Evolutionary conservation across 1,139 yeast species (phyloP).

Genomic region (Yamadazyma aaseri): DNA sequence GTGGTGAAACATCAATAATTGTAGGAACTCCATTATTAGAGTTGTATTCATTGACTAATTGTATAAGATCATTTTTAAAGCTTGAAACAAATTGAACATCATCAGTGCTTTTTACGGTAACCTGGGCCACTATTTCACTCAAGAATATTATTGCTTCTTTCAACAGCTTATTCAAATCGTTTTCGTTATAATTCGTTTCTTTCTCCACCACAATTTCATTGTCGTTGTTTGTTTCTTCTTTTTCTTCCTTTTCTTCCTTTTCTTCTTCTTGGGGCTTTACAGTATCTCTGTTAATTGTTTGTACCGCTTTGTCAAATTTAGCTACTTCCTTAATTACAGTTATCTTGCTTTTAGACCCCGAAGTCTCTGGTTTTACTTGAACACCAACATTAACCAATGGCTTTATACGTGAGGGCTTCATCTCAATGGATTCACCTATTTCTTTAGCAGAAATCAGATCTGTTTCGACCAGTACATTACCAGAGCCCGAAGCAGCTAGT

Average conservation of each 20-base stretch:
- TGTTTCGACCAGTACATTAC: too few relatives aligned
- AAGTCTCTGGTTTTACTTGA: constrained; percentile 10
- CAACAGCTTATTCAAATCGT: constrained; percentile 10
- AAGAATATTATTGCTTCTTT: constrained; percentile 9
- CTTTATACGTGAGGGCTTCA: neutral
- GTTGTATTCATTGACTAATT: constrained; percentile 6
- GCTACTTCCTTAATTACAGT: constrained; percentile 15
- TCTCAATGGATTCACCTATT: too few relatives aligned
- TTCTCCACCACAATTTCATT: neutral
- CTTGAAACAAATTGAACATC: neutral
- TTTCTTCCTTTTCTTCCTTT: constrained; percentile 8
- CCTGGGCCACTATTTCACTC: constrained; percentile 5
- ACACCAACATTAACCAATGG: constrained; percentile 20
- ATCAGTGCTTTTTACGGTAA: neutral
- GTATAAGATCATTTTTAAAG: neutral
- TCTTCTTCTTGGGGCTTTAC: constrained; percentile 1
- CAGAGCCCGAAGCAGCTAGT: constrained; percentile 15
- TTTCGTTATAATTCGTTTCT: constrained; percentile 8
- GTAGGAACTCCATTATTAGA: constrained; percentile 10
- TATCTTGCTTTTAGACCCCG: neutral
- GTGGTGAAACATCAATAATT: constrained; percentile 8
- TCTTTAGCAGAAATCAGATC: too few relatives aligned
- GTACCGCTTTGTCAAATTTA: constrained; percentile 33
- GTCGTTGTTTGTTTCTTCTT: constrained; percentile 3
- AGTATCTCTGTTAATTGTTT: constrained; percentile 15